These are phyloP conservation scores for Murraya paniculata DNA, from an alignment of 345 rosid genomes.

Conservation along the genomic window DNA sequence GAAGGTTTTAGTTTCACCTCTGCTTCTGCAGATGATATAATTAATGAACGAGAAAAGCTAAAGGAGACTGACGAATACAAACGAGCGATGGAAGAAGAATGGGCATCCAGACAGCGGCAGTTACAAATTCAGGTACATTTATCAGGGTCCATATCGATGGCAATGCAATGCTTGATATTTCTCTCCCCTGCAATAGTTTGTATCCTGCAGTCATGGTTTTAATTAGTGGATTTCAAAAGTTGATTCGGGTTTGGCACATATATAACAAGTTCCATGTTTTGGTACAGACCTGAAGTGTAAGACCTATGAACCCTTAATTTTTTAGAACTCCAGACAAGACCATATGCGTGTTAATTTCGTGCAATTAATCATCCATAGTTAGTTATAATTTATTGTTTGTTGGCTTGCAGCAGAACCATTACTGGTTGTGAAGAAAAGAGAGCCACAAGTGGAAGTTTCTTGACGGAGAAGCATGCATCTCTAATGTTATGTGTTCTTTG, in stretches of 20 bases:
- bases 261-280: not conserved
- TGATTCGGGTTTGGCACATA: not conserved
- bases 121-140: constrained; percentile 64
- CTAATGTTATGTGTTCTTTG: not conserved
- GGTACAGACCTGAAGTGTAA: not conserved
- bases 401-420: not conserved
- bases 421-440: not conserved
- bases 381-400: not conserved
- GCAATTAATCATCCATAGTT: not conserved
- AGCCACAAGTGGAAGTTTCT: not conserved
- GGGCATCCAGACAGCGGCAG: constrained; percentile 73
- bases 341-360: not conserved
- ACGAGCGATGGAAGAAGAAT: constrained; percentile 77
- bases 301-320: not conserved
- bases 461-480: not conserved
- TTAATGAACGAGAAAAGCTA: constrained; percentile 67
- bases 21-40: constrained; percentile 33
- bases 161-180: not conserved
- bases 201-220: not conserved
- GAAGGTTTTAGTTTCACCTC: constrained; percentile 16
- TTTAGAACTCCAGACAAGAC: not conserved
- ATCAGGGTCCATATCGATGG: not conserved
- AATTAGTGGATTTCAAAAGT: not conserved
- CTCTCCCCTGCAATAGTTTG: not conserved
- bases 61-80: constrained; percentile 88